Conservation (phyloP, 345 rosid species). For the Murraya koenigii region DNA sequence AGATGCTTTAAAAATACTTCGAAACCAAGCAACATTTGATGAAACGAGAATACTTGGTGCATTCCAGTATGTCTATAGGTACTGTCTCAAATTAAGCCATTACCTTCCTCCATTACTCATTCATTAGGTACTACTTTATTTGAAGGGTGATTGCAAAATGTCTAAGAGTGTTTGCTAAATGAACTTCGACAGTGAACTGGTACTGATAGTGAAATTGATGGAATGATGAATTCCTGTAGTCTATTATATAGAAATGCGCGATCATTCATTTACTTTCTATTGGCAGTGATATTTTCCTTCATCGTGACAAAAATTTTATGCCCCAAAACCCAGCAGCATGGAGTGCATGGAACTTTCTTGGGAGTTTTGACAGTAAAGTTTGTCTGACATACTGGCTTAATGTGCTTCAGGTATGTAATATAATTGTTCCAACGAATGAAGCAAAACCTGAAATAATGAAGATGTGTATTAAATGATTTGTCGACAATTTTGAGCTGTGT, state of each 20-base stretch:
- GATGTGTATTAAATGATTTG: too few species aligned
- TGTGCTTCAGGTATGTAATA: conserved; percentile 72
- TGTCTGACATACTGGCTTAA: conserved; percentile 96
- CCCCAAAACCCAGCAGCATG: conserved; percentile 79
- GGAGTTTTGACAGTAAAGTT: conserved; percentile 54
- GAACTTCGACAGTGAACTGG: background rate
- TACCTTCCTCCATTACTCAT: background rate
- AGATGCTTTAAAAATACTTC: conserved; percentile 65
- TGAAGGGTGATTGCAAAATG: background rate
- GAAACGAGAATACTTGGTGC: conserved; percentile 82
- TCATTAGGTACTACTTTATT: background rate
- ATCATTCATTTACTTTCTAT: conserved; percentile 8
- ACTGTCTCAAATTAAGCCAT: background rate
- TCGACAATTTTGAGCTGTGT: background rate
- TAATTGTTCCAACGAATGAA: background rate
- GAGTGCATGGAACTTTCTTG: conserved; percentile 98
- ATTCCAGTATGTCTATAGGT: conserved; percentile 85
- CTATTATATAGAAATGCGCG: too few species aligned
- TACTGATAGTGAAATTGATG: background rate
- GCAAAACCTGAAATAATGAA: background rate
- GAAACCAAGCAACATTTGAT: conserved; percentile 62
- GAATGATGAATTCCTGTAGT: too few species aligned
- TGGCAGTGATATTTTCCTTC: conserved; percentile 81
- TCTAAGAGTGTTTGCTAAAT: background rate
- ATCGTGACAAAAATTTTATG: conserved; percentile 72